Evolutionary conservation across 495 filamentous ascomycete genomes (phyloP).

Genomic region (Lentithecium fluviatile): DNA sequence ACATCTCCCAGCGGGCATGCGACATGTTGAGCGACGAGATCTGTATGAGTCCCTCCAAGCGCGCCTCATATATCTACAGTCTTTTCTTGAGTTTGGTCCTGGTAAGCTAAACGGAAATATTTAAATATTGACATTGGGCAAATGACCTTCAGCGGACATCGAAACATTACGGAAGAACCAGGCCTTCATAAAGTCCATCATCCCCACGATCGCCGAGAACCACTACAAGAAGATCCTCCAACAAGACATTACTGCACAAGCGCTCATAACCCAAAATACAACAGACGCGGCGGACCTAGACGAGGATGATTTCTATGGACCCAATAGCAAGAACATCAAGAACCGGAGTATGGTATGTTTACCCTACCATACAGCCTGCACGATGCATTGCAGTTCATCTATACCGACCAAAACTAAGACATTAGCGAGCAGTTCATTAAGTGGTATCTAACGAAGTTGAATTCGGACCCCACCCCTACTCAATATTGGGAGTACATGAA

Average conservation of each 20-base stretch:
- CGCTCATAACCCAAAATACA: neutral
- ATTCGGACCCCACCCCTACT: neutral
- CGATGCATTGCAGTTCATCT: too few relatives aligned
- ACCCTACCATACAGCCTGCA: too few relatives aligned
- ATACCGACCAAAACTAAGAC: too few relatives aligned
- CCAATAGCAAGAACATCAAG: neutral
- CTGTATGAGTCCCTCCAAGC: neutral
- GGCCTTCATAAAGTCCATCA: neutral
- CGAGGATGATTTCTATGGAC: neutral
- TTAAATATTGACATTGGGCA: neutral
- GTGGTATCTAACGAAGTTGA: neutral
- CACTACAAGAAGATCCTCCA: neutral
- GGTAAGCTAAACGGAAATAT: neutral
- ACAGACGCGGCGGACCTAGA: neutral
- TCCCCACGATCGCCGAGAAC: neutral
- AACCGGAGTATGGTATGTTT: neutral
- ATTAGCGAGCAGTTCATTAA: neutral
- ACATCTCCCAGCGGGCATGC: neutral
- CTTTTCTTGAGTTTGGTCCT: neutral
- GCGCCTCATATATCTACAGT: neutral
- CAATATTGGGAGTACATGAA: conserved; percentile 4
- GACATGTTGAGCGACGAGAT: conserved; percentile 1
- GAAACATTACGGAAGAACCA: neutral
- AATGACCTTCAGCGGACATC: neutral
- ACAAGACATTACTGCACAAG: conserved; percentile 6